Percentiles rank a stretch among this genome's conserved stretches.
phyloP scores from a whole-genome alignment of 2,329 filamentous ascomycete species.

The Fusarium duplospermum region DNA sequence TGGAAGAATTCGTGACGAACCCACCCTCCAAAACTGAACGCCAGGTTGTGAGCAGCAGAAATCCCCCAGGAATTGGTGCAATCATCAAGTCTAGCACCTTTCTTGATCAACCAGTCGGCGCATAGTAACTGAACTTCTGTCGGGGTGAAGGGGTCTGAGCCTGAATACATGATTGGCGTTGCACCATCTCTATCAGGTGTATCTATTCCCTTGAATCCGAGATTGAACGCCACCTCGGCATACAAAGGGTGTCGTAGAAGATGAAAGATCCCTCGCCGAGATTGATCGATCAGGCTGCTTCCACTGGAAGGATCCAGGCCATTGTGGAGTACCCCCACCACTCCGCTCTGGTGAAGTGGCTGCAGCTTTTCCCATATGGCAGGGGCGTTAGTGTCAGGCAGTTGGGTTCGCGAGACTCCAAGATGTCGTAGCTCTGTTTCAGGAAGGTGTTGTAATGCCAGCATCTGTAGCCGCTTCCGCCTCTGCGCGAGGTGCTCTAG shows the following conservation, averaged over 20 bases:
- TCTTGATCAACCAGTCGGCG: neutral
- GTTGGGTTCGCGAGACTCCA: neutral
- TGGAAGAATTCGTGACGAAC: accelerated
- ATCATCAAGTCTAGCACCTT: neutral
- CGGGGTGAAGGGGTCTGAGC: too few species aligned
- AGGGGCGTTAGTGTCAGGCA: neutral
- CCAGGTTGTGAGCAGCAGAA: neutral
- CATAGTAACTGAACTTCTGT: too few species aligned
- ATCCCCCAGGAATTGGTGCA: neutral
- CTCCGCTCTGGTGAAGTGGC: neutral
- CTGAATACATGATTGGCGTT: neutral
- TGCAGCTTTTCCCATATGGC: neutral
- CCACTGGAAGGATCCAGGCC: neutral
- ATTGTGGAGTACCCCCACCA: neutral
- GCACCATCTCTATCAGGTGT: neutral
- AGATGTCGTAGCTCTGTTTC: neutral
- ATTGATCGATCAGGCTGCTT: too few species aligned
- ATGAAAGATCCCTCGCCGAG: neutral
- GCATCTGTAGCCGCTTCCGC: neutral
- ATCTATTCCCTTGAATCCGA: neutral
- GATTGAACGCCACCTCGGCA: neutral
- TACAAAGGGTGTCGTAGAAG: accelerated
- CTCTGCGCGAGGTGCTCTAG: neutral
- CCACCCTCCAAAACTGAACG: neutral
- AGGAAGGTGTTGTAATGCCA: neutral